phyloP scores from a whole-genome alignment of 805 yeast species.

The Monosporozyma aquatica region DNA sequence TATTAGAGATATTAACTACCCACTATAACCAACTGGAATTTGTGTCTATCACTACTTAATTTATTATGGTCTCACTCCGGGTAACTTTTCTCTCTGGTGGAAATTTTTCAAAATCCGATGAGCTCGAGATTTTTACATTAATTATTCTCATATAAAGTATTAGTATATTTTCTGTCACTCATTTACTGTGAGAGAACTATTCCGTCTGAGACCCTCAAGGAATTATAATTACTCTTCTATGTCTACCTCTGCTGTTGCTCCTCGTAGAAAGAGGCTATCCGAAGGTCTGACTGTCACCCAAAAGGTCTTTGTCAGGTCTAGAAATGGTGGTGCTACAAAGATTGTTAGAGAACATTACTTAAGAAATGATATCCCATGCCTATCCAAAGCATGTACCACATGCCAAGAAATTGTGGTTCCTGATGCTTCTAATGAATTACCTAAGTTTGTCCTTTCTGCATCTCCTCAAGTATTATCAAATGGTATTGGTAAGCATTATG shows the following conservation, averaged over 20 bases:
- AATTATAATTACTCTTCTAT: too few relatives aligned
- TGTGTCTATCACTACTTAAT: too few relatives aligned
- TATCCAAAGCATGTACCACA: slow-evolving; percentile 54
- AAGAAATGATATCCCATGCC: slow-evolving; percentile 87
- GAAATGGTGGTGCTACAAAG: slow-evolving; percentile 79
- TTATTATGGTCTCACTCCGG: too few relatives aligned
- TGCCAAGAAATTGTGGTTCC: slow-evolving; percentile 49
- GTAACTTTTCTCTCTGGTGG: too few relatives aligned
- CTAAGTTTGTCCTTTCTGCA: slow-evolving; percentile 55
- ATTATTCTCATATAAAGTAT: too few relatives aligned
- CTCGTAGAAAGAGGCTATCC: slow-evolving; percentile 37
- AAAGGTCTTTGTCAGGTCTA: slow-evolving; percentile 84
- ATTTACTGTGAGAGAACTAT: not conserved
- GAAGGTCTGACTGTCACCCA: slow-evolving; percentile 61
- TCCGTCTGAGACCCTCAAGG: too few relatives aligned
- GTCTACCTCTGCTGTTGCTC: slow-evolving; percentile 9
- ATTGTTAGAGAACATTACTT: slow-evolving; percentile 90
- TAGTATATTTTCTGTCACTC: too few relatives aligned
- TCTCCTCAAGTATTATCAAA: slow-evolving; percentile 42
- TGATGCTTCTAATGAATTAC: slow-evolving; percentile 60
- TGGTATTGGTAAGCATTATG: slow-evolving; percentile 62
- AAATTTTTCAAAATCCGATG: too few relatives aligned
- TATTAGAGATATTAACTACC: too few relatives aligned
- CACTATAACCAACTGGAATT: too few relatives aligned
- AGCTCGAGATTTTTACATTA: too few relatives aligned